These are phyloP conservation scores for Botrytis paeoniae DNA, from an alignment of 2,329 filamentous ascomycete species.

Conservation along the genomic window DNA sequence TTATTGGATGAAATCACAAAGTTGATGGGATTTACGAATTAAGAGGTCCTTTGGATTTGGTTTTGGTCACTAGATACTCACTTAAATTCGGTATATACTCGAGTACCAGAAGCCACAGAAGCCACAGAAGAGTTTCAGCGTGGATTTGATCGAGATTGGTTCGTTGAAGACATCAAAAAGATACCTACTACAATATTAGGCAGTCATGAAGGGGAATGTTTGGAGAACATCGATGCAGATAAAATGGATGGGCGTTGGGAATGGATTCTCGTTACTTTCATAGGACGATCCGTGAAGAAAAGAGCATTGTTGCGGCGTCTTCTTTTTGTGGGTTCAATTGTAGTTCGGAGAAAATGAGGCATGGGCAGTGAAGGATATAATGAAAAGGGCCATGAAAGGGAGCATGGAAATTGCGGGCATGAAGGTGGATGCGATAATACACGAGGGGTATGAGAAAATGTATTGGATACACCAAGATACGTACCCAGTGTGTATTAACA, in stretches of 20 bases:
- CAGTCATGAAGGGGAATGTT: neutral
- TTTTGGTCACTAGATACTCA: neutral
- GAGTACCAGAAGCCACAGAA: neutral
- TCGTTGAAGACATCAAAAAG: neutral
- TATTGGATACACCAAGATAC: neutral
- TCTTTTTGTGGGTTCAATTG: neutral
- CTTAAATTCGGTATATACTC: neutral
- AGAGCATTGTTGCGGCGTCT: constrained; percentile 12
- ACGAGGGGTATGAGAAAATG: neutral
- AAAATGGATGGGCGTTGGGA: constrained; percentile 7
- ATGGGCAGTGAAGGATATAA: neutral
- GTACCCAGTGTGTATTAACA: neutral
- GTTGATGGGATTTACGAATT: constrained; percentile 45
- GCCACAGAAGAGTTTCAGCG: neutral
- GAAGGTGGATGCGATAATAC: neutral
- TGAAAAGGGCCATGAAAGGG: neutral
- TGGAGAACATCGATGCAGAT: neutral
- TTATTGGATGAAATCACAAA: constrained; percentile 89
- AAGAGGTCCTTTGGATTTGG: neutral
- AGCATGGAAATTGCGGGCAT: neutral
- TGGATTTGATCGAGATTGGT: neutral
- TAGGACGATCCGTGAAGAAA: neutral
- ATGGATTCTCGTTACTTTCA: neutral
- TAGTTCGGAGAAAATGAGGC: neutral
- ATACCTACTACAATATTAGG: neutral